Conservation (phyloP, 495 filamentous ascomycete species). For the Xylaria telfairii region DNA sequence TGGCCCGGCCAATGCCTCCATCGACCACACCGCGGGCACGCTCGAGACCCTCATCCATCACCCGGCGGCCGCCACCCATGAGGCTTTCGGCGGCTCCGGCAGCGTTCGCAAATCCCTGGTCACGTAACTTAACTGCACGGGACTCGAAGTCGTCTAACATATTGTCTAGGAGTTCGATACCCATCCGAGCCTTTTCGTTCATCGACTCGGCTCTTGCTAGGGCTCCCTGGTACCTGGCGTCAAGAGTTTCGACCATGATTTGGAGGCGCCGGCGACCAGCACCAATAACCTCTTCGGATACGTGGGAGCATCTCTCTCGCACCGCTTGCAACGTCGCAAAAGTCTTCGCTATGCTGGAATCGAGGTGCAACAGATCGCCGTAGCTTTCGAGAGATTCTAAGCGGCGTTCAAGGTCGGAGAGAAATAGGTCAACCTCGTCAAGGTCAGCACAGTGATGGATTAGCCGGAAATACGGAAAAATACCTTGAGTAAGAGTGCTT, state of each 20-base stretch:
- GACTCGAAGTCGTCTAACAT: constrained; percentile 84
- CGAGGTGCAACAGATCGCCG: constrained; percentile 75
- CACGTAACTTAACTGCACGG: constrained; percentile 69
- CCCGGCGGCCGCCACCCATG: constrained; percentile 73
- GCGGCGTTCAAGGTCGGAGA: constrained; percentile 83
- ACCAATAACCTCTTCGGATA: constrained; percentile 90
- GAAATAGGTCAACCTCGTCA: constrained; percentile 81
- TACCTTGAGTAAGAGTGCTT: constrained; percentile 70
- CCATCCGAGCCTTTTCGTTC: constrained; percentile 87
- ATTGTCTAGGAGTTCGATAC: constrained; percentile 82
- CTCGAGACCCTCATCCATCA: constrained; percentile 75
- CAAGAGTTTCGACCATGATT: constrained; percentile 92
- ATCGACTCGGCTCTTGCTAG: constrained; percentile 83
- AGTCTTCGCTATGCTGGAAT: constrained; percentile 79
- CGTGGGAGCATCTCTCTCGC: constrained; percentile 82
- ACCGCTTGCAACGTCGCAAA: constrained; percentile 88
- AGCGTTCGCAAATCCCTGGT: constrained; percentile 66
- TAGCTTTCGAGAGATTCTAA: constrained; percentile 90
- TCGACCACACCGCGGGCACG: constrained; percentile 81
- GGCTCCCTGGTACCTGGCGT: constrained; percentile 87
- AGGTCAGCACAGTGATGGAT: constrained; percentile 26
- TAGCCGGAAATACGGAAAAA: constrained; percentile 20
- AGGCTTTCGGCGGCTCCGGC: constrained; percentile 63
- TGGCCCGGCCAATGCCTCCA: constrained; percentile 80
- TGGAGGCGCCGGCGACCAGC: constrained; percentile 83